phyloP scores from a whole-genome alignment of 768 basidiomycete species.

The Phanerochaete carnosa region DNA sequence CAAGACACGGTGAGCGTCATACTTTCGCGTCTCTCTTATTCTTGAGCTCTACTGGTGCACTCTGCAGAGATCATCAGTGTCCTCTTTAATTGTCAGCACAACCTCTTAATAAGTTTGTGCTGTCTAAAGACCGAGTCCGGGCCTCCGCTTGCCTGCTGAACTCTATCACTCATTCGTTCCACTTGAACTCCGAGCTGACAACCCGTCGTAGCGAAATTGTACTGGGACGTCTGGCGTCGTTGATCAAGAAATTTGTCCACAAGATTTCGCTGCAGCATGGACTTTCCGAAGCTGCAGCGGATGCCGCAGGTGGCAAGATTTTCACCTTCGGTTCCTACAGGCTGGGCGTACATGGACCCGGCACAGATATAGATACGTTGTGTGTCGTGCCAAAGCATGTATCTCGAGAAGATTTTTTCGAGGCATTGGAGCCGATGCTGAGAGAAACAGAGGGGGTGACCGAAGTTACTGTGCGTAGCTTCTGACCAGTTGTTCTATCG shows the following conservation, averaged over 20 bases:
- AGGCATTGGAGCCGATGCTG: conserved; percentile 86
- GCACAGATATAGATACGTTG: conserved; percentile 96
- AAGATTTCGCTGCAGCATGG: conserved; percentile 76
- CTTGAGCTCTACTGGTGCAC: neutral
- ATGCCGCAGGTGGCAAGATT: conserved; percentile 94
- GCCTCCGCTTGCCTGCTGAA: neutral
- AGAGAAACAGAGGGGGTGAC: conserved; percentile 76
- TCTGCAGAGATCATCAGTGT: neutral
- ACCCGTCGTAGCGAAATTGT: conserved; percentile 74
- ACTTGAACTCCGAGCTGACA: neutral
- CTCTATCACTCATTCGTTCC: neutral
- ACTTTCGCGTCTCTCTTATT: neutral
- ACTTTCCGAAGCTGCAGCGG: conserved; percentile 83
- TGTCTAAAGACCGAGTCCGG: neutral
- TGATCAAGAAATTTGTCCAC: conserved; percentile 92
- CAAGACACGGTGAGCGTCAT: conserved; percentile 69
- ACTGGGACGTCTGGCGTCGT: conserved; percentile 80
- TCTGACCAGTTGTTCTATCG: neutral
- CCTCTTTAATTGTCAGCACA: neutral
- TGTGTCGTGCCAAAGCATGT: conserved; percentile 97
- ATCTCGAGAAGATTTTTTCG: conserved; percentile 93
- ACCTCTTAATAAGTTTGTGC: neutral
- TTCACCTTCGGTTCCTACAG: conserved; percentile 99
- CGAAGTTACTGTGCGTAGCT: conserved; percentile 78
- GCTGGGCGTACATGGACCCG: conserved; percentile 94